These are phyloP conservation scores for Paraphaeosphaeria sporulosa DNA, from an alignment of 2,329 filamentous ascomycete genomes.

Conservation along the genomic window DNA sequence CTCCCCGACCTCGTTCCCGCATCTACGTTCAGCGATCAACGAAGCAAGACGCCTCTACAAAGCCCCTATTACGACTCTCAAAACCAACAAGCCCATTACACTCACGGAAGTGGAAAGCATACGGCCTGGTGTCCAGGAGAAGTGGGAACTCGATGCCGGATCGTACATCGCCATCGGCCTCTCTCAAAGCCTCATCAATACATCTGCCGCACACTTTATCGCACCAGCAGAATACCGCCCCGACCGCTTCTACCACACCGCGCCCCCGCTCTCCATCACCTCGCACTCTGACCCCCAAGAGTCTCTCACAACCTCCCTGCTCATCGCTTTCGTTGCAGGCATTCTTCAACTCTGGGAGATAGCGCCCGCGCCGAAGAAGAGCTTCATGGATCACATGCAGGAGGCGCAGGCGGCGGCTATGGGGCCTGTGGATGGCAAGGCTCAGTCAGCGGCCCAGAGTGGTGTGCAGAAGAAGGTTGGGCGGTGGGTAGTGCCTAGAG, in stretches of 20 bases:
- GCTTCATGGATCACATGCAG: constrained; percentile 40
- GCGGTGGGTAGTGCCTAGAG: constrained; percentile 60
- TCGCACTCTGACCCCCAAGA: constrained; percentile 22
- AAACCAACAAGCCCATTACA: constrained; percentile 29
- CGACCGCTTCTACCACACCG: constrained; percentile 34
- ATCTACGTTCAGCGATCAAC: constrained; percentile 40
- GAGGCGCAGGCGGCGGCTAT: constrained; percentile 40
- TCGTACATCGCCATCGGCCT: constrained; percentile 42
- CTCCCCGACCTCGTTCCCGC: constrained; percentile 27
- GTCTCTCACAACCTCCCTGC: constrained; percentile 33
- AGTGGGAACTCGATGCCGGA: constrained; percentile 35
- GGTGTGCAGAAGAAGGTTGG: constrained; percentile 29
- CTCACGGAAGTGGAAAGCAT: constrained; percentile 30
- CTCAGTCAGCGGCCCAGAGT: constrained; percentile 15
- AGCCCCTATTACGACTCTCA: constrained; percentile 30
- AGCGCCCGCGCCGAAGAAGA: constrained; percentile 41
- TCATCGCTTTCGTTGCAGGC: constrained; percentile 40
- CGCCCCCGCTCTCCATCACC: constrained; percentile 26
- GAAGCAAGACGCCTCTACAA: constrained; percentile 42
- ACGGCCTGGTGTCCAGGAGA: constrained; percentile 28
- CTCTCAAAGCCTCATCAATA: constrained; percentile 41
- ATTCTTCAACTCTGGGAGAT: constrained; percentile 48
- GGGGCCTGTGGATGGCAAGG: constrained; percentile 23
- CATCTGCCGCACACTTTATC: constrained; percentile 31
- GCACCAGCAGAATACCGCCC: constrained; percentile 34